Base-by-base conservation (phyloP, 331 rosid species). In the Erythrophleum ivorense region DNA sequence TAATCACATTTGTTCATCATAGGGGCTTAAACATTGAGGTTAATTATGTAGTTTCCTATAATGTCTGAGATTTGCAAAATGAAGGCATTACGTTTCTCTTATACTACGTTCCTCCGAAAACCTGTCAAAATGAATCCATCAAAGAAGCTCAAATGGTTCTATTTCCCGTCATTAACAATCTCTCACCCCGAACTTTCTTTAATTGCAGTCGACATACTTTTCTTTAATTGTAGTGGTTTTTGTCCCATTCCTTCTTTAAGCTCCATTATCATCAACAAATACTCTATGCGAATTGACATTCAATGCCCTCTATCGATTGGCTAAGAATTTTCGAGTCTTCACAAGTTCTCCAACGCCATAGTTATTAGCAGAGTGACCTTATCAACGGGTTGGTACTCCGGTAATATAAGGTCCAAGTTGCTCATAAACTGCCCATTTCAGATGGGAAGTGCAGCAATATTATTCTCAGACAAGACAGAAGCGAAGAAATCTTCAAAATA, bases 401-500 rank as follows among this genome's bases (percentile, higher is more conserved):
- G 98, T 0, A 86, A 89, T 1, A 93, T 92, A 76, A 80, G 54
- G 29, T 79, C 97, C 16, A 94, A 83, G 83, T 41, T 94, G 55
- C 74, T 84, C 71, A 83, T 92, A 0, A 94, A 94, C 49, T 94
- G 97, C 79, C 87, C 84, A 87, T 94, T 94, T 55, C 72, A 97
- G 57, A 91, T 90, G 94, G 98, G 97, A 69, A 87, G 97, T 60
- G 97, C 97, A 0, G 97, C 97, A 0, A 84, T 94, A 70, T 80
- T 92, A n/a, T 93, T 94, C 76, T 87, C 94, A 31, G 92, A 89
- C 90, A 91, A 68, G 78, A 88, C 65, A 54, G 85, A 83, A 67
- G 85, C 89, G 6, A 88, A 75, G 13, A 75, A 59, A 8, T 18
- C 8, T n/a, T 86, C 98, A 63, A 94, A 91, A 36, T 94, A 94